These are phyloP conservation scores for Emergomyces orientalis DNA, from an alignment of 2,329 filamentous ascomycete species.

Conservation along the genomic window DNA sequence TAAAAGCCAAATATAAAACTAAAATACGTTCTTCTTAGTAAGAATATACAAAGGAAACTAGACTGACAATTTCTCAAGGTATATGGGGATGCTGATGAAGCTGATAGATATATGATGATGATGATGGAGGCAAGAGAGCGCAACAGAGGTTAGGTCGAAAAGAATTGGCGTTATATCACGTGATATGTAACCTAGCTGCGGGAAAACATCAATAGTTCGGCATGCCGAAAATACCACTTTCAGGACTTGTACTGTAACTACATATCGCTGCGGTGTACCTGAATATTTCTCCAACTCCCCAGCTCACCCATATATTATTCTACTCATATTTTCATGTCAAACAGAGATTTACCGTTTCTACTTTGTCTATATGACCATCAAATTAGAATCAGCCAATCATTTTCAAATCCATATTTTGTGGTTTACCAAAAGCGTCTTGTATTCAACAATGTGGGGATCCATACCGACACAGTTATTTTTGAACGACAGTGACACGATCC, in stretches of 20 bases:
- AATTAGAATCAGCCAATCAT: not conserved
- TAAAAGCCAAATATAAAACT: not conserved
- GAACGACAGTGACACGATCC: no score
- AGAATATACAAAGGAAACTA: not conserved
- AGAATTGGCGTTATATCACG: not conserved
- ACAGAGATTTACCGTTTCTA: no score
- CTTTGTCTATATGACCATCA: no score
- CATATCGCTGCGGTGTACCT: no score
- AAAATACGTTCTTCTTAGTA: not conserved
- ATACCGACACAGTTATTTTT: no score
- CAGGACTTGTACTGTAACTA: no score
- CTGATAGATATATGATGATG: not conserved
- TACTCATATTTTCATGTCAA: no score
- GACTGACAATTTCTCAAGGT: not conserved
- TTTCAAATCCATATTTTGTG: no score
- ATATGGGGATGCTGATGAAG: not conserved
- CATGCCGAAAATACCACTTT: not conserved
- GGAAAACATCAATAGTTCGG: not conserved
- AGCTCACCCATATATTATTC: no score
- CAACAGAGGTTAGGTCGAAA: not conserved
- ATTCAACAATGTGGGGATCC: no score
- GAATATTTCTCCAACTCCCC: no score
- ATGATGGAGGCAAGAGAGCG: not conserved
- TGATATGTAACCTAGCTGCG: not conserved
- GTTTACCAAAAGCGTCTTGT: no score